Conservation (phyloP, 352 stramenopile genomes). For the Globisporangium middletonii region DNA sequence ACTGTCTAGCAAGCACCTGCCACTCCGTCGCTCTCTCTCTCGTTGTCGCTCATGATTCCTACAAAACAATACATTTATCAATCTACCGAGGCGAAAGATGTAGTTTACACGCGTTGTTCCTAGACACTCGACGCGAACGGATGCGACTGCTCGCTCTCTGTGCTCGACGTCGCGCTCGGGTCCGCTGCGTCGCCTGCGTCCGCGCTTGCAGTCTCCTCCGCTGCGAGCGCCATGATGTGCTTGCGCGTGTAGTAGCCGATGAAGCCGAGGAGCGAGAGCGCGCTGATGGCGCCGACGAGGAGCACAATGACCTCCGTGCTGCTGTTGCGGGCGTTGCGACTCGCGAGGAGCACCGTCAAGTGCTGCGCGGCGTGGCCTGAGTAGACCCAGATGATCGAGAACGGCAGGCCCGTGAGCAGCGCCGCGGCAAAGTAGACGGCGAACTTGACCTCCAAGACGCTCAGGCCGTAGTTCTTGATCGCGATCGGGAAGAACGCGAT, state of each 20-base stretch:
- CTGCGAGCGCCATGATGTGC: conserved; percentile 50
- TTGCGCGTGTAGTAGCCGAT: conserved; percentile 67
- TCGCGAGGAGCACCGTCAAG: conserved; percentile 41
- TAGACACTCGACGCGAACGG: neutral
- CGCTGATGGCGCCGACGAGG: conserved; percentile 44
- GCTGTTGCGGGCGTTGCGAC: conserved; percentile 25
- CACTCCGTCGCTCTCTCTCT: too few species aligned
- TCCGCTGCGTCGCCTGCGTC: neutral
- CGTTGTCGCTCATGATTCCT: too few species aligned
- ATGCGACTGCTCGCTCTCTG: neutral
- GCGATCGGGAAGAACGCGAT: conserved; percentile 81
- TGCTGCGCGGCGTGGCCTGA: conserved; percentile 65
- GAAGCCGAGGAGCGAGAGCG: conserved; percentile 50
- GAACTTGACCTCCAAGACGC: conserved; percentile 68
- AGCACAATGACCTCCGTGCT: conserved; percentile 48
- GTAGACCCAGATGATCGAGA: conserved; percentile 76
- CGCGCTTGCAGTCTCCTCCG: conserved; percentile 28
- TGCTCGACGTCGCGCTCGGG: neutral
- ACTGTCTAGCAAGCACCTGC: neutral
- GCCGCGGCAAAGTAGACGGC: conserved; percentile 57
- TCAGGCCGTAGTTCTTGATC: conserved; percentile 85
- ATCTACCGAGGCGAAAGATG: neutral
- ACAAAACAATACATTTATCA: too few species aligned
- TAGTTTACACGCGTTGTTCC: neutral
- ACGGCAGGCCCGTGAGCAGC: conserved; percentile 59